phyloP scores from a whole-genome alignment of 345 rosid genomes.

The Eutrema heterophyllum region DNA sequence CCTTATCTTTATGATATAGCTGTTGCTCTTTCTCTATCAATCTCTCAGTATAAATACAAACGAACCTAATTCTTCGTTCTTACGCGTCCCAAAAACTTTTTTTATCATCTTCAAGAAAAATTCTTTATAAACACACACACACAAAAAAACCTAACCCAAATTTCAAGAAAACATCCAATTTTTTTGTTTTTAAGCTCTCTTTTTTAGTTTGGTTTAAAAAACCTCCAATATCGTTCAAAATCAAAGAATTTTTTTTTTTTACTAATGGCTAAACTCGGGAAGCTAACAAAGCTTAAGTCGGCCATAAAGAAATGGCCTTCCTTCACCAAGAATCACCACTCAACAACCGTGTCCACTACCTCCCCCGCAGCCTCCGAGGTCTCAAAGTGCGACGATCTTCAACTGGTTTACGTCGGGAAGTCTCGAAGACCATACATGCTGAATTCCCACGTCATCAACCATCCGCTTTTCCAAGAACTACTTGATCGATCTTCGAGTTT shows the following conservation, averaged over 20 bases:
- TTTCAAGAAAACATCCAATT: neutral
- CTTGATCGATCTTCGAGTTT: slow-evolving; percentile 47
- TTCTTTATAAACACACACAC: neutral
- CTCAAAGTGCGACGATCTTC: slow-evolving; percentile 29
- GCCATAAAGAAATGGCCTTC: slow-evolving; percentile 80
- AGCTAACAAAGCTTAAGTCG: slow-evolving; percentile 77
- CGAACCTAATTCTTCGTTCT: slow-evolving; percentile 22
- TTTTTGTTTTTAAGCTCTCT: neutral
- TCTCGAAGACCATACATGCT: slow-evolving; percentile 65
- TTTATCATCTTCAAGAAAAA: neutral
- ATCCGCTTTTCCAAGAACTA: slow-evolving; percentile 77
- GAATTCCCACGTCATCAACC: slow-evolving; percentile 44
- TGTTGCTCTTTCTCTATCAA: slow-evolving; percentile 20
- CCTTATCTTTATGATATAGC: slow-evolving; percentile 43
- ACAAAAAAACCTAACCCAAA: neutral
- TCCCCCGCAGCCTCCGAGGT: neutral
- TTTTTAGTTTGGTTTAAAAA: neutral
- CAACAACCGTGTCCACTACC: neutral
- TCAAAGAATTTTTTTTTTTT: neutral
- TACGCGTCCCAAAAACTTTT: slow-evolving; percentile 11
- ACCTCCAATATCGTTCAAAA: neutral
- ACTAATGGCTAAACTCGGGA: slow-evolving; percentile 60
- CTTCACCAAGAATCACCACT: slow-evolving; percentile 37
- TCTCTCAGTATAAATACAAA: slow-evolving; percentile 26
- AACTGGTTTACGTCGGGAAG: slow-evolving; percentile 74